Percentiles rank a stretch among this genome's conserved stretches.
Conservation (phyloP, 352 stramenopile genomes). For the Globisporangium sylvaticum region DNA sequence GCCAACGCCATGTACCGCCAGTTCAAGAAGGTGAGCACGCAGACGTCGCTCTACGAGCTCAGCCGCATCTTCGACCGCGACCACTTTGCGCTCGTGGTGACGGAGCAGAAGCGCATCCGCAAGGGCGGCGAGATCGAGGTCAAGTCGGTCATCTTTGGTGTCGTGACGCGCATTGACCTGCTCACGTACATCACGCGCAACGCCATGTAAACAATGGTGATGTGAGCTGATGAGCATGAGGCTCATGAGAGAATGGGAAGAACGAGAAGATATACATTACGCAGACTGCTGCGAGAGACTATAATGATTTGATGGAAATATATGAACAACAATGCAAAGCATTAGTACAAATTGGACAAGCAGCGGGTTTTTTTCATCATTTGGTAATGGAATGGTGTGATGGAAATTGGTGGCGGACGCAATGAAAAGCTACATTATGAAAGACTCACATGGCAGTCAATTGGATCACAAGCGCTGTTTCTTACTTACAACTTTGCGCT, state of each 20-base stretch:
- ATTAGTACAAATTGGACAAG: slow-evolving; percentile 7
- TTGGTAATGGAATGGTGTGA: neutral
- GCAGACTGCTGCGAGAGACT: slow-evolving; percentile 1
- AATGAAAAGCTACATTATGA: neutral
- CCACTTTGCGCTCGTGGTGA: slow-evolving; percentile 91
- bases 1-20: slow-evolving; percentile 91
- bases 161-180: slow-evolving; percentile 95
- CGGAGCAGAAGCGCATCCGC: slow-evolving; percentile 27
- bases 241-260: neutral
- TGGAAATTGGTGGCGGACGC: neutral
- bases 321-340: slow-evolving; percentile 17
- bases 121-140: slow-evolving; percentile 47
- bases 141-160: slow-evolving; percentile 73
- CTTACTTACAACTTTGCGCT: slow-evolving; percentile 11
- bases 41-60: slow-evolving; percentile 86
- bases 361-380: slow-evolving; percentile 1
- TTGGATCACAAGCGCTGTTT: neutral
- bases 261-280: slow-evolving; percentile 10
- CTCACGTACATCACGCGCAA: slow-evolving; percentile 91
- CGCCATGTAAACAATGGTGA: neutral
- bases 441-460: neutral
- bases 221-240: neutral
- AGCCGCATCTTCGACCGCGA: slow-evolving; percentile 95
- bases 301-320: slow-evolving; percentile 19
- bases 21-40: slow-evolving; percentile 90